These are phyloP conservation scores for Cercospora sojina DNA, from an alignment of 2,329 filamentous ascomycete species.

Conservation along the genomic window DNA sequence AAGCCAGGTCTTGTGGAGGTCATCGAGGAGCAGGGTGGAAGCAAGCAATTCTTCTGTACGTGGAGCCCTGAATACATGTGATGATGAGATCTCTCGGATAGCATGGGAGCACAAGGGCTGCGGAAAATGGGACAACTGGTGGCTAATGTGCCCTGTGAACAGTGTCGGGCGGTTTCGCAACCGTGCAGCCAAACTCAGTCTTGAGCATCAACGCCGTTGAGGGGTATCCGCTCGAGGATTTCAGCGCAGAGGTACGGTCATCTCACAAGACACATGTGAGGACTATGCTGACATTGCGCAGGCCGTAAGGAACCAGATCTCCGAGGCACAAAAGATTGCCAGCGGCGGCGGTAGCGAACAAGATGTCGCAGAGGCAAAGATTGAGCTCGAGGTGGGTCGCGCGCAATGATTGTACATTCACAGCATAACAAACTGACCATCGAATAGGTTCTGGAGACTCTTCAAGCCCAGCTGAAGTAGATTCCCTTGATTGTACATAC, in stretches of 20 bases:
- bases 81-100: neutral
- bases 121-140: neutral
- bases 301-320: slow-evolving; percentile 83
- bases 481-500: slow-evolving; percentile 35
- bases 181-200: slow-evolving; percentile 90
- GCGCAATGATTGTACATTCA: slow-evolving; percentile 32
- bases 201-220: slow-evolving; percentile 99
- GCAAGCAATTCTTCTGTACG: slow-evolving; percentile 99
- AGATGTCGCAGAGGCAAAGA: slow-evolving; percentile 98
- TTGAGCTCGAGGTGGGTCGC: slow-evolving; percentile 79
- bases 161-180: slow-evolving; percentile 97
- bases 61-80: slow-evolving; percentile 32
- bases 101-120: neutral
- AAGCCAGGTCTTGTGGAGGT: slow-evolving; percentile 95
- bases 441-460: slow-evolving; percentile 73
- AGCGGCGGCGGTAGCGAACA: slow-evolving; percentile 88
- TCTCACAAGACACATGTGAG: neutral
- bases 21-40: slow-evolving; percentile 83
- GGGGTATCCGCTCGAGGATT: slow-evolving; percentile 91
- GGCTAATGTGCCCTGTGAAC: slow-evolving; percentile 14
- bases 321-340: slow-evolving; percentile 94
- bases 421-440: slow-evolving; percentile 6
- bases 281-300: slow-evolving; percentile 30
- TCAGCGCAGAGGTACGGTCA: slow-evolving; percentile 71
- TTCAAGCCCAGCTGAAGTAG: slow-evolving; percentile 80